A percentile compares a stretch with the other conserved stretches of the same genome.
phyloP scores from a whole-genome alignment of 2,329 filamentous ascomycete genomes.

The Aschersonia sp. region DNA sequence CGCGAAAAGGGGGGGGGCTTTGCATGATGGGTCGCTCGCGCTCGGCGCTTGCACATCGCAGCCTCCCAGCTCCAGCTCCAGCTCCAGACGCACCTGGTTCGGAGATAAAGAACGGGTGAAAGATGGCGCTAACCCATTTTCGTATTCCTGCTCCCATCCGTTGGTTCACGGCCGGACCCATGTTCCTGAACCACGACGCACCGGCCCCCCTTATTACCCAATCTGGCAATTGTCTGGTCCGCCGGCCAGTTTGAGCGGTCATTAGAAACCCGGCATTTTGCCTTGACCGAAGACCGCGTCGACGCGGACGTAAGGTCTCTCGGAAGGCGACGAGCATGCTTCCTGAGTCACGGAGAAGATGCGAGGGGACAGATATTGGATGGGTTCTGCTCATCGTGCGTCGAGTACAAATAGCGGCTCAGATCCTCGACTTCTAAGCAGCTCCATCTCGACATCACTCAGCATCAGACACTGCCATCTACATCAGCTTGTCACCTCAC shows the following conservation, averaged over 20 bases:
- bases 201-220: neutral
- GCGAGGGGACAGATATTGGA: no score
- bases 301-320: slow-evolving; percentile 23
- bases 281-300: neutral
- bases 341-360: no score
- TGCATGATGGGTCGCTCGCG: no score
- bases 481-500: no score
- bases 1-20: no score
- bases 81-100: neutral
- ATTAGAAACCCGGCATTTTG: slow-evolving; percentile 11
- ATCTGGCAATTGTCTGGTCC: neutral
- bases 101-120: slow-evolving; percentile 1
- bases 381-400: no score
- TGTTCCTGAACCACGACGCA: neutral
- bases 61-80: neutral
- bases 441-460: no score
- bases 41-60: no score
- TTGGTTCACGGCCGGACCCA: neutral
- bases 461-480: no score
- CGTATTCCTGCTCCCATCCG: neutral
- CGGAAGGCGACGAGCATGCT: slow-evolving; percentile 15
- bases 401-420: no score
- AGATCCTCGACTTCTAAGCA: no score
- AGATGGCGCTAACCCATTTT: slow-evolving; percentile 1
- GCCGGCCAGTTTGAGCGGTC: neutral